Evolutionary conservation across 2,329 filamentous ascomycete genomes (phyloP).

Genomic region (Colletotrichum noveboracense): DNA sequence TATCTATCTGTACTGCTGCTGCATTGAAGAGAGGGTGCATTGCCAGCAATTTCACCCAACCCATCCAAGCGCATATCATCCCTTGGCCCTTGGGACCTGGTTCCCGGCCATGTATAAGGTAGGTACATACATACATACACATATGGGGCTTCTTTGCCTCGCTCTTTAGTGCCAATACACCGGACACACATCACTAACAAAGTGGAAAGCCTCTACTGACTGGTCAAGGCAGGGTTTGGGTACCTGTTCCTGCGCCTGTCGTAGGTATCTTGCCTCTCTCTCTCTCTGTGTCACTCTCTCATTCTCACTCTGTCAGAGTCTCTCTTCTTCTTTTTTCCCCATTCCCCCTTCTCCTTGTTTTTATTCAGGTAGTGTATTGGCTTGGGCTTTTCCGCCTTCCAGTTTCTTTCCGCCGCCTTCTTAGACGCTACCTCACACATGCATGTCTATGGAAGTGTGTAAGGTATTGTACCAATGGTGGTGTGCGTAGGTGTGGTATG

Average conservation of each 20-base stretch:
- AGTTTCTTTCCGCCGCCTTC: not conserved
- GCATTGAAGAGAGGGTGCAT: conserved; percentile 6
- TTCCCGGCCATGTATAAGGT: not conserved
- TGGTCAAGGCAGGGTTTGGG: not conserved
- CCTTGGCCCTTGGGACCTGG: not conserved
- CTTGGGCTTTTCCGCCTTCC: not conserved
- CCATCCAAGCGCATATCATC: conserved; percentile 18
- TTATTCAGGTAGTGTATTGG: not conserved
- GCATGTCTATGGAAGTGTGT: not conserved
- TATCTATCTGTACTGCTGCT: not conserved
- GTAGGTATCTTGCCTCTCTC: not conserved
- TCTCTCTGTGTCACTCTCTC: not conserved
- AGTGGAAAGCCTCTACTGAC: not conserved
- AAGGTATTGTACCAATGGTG: not conserved
- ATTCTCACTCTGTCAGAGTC: not conserved
- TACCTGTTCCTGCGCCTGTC: not conserved
- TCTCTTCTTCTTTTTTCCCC: not conserved
- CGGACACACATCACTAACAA: not conserved
- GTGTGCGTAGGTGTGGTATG: not conserved
- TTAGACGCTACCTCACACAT: not conserved
- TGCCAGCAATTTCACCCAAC: conserved; percentile 22
- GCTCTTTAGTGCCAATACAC: not conserved
- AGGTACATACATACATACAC: not conserved
- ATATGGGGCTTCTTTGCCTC: not conserved
- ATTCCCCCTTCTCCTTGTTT: not conserved